Base-by-base conservation (phyloP, 1,139 yeast species). In the Suhomyces wounanorum region DNA sequence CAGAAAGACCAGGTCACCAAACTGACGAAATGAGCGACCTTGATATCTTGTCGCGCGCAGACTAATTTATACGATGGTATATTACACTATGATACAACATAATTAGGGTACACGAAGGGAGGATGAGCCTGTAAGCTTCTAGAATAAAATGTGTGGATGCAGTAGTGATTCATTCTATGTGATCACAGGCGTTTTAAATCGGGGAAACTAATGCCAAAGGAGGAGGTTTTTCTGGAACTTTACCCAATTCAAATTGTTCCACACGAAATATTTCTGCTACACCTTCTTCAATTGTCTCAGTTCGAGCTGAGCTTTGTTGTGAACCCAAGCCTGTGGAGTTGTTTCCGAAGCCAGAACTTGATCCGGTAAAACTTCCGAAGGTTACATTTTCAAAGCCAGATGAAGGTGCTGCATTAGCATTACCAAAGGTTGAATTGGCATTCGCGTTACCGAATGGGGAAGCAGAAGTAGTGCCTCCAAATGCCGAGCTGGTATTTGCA, bases 211-310 rank as follows among this genome's bases (percentile, higher is more conserved):
- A 56, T 16, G 56, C 73, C 13, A 79, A 45, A 1, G 97, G 96
- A 1, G 97, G 97, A 1, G 91, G 83, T 1, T 82, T 61, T 54
- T 89, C 97, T 0, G 97, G 97, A 1, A 91, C 82, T 25, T 69
- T 67, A 0, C 96, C 96, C 25, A 89, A 65, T 14, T 67, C 66
- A 60, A 90, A 91, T 3, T 56, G 51, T 0, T 66, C 60, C 1
- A 83, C 77, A 54, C 74, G 68, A 63, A 89, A 91, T 17, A 81
- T 81, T 7, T 67, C 71, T 11, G 73, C 52, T 0, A 84, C 73
- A 2, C 39, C 45, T 3, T 37, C 25, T 17, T 23, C 42, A 26
- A 42, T 30, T 16, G 44, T 10, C 23, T 28, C 43, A 10, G 50
- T n/a, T n/a, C 43, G 38, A 2, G 46, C 25, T 23, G 31, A 37